Evolutionary conservation across 2,329 filamentous ascomycete genomes (phyloP), one percentile per base, ranked within the genome.

Genomic region (Torrubiellomyces zombiae): DNA sequence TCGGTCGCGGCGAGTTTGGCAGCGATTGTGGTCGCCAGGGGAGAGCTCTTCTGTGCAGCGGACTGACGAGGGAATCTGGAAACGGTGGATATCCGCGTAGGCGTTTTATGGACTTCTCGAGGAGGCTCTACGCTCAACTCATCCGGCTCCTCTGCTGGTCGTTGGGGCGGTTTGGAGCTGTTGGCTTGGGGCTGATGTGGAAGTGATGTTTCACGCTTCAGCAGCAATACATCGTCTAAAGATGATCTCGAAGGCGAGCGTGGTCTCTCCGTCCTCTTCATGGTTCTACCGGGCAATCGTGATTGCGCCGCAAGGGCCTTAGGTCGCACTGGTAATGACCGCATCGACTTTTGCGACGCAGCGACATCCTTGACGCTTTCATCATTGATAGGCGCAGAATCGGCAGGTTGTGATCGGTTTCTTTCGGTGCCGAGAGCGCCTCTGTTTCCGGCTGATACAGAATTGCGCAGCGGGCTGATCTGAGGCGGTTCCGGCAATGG

Each of bases 1-100:
- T 75, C 70, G 1, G 68, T 67, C 2, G 70, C 69, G 1, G 67
- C 70, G 0, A 75, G 53, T 44, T 75, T 75, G 15, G 67, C 67
- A 0, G 66, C 63, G 32, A 75, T 75, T 17, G 53, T 60, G 7
- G 66, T 70, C 12, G 62, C 70, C 4, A 73, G 44, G 0, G 67
- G 67, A 15, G n/a, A n/a, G n/a, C 60, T 67, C 33, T 70, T 66
- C 24, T 63, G 58, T 5, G 54, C 28, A 29, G 45, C 39, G 31
- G 50, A 42, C 21, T 51, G 44, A n/a, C 56, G 35, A 13, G 32
- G 41, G 14, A 37, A 36, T 9, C 34, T 37, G 9, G 37, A 39
- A 10, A 19, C 10, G 11, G 14, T 22, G n/a, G 12, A 10, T 9
- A 9, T 14, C 4, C 22, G 18, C 9, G n/a, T 5, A 4, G 12